These are phyloP conservation scores for Auricularia sp. DNA, from an alignment of 768 basidiomycete genomes.

Conservation along the genomic window DNA sequence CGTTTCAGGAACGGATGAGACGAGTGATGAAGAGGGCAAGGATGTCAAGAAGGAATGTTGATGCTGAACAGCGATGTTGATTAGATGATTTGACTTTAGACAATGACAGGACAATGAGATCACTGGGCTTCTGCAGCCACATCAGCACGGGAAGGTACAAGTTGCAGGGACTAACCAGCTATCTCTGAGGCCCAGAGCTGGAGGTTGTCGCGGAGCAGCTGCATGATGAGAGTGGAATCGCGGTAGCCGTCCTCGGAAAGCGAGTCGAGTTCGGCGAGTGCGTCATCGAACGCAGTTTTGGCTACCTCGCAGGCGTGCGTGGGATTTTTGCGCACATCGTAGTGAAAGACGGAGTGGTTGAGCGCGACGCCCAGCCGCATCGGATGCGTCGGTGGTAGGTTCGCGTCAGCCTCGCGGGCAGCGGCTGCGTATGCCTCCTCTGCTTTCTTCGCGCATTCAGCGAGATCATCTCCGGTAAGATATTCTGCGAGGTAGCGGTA, in stretches of 20 bases:
- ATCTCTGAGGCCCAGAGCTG: constrained; percentile 98
- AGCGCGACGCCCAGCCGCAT: constrained; percentile 97
- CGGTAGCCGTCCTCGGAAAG: constrained; percentile 99
- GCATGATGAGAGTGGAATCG: constrained; percentile 96
- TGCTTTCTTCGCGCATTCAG: constrained; percentile 94
- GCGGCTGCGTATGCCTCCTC: constrained; percentile 96
- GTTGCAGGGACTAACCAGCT: too few relatives aligned
- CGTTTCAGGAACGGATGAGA: too few relatives aligned
- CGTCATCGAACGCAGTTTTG: constrained; percentile 98
- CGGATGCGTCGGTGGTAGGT: constrained; percentile 92
- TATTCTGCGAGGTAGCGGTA: constrained; percentile 99
- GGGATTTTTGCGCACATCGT: constrained; percentile 97
- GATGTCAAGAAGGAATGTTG: too few relatives aligned
- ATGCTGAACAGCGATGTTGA: too few relatives aligned
- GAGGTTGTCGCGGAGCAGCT: constrained; percentile 92
- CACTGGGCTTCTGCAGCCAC: too few relatives aligned
- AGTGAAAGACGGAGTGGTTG: constrained; percentile 99
- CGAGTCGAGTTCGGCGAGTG: constrained; percentile 97
- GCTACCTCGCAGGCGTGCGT: constrained; percentile 98
- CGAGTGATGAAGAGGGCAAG: too few relatives aligned
- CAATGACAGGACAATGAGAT: too few relatives aligned
- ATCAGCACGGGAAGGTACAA: too few relatives aligned
- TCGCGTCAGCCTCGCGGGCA: constrained; percentile 91
- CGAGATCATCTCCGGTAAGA: constrained; percentile 94
- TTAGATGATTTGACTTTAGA: too few relatives aligned